Evolutionary conservation across 352 stramenopile species (phyloP), one percentile per base, ranked within the genome.

Genomic region (Phytophthora uliginosa): DNA sequence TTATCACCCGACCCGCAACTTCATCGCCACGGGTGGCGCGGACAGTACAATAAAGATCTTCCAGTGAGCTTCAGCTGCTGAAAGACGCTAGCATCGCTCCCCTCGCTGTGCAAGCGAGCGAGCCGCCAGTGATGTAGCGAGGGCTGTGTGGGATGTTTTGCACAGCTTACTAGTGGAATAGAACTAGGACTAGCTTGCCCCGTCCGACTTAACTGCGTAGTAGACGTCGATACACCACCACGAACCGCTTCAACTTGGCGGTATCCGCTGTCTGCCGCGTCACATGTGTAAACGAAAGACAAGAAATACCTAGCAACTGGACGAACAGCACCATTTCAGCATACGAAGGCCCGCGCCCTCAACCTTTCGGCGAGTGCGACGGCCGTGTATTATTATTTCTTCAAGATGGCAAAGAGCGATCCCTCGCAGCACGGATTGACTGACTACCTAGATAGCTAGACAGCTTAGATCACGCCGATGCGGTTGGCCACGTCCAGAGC

Each of bases 401-500:
- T 76, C 59, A 88, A 86, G 73, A 87, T 90, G 78, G 78, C 83
- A 90, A 74, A 85, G 74, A 89, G 68, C 78, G 66, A 83, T 86
- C 72, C 71, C 65, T 77, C 34, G 50, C 53, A 70, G 57, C 55
- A 66, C 53, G 48, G 33, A 50, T 45, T 57, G 17, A 17, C 47
- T 65, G 71, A 26, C 55, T 71, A 66, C 45, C 47, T 50, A 66
- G 20, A 69, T 26, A 48, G 48, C 45, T 59, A 71, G 57, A 70
- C 22, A 69, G 74, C 80, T 99, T 99, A 99, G 93, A 99, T 99
- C 76, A 99, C 98, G 85, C 98, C 98, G 88, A 99, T 99, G 85
- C 97, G 96, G 95, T 99, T 99, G 69, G 98, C 98, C 84, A 99
- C 97, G 91, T 99, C 98, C 81, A 99, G 92, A 61, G 98, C 98